Evolutionary conservation across 2,329 filamentous ascomycete genomes (phyloP).

Genomic region (Aspergillus transmontanensis): DNA sequence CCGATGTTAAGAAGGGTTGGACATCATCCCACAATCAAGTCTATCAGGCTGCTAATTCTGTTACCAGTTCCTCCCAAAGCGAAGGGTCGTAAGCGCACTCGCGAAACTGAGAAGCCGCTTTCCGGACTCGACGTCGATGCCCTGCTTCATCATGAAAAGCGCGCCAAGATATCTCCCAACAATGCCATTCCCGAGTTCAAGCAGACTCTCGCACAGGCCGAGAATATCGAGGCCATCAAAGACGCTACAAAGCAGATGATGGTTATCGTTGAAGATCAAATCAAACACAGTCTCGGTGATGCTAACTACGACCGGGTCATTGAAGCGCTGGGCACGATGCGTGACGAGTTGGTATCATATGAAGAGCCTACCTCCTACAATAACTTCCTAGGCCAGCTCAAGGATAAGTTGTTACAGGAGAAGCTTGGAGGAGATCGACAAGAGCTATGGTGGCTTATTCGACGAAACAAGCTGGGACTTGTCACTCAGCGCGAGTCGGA

Average conservation of each 20-base stretch:
- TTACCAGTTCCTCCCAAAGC: conserved; percentile 73
- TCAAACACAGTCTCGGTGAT: conserved; percentile 75
- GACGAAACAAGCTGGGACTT: conserved; percentile 69
- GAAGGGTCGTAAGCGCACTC: conserved; percentile 69
- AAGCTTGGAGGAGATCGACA: conserved; percentile 74
- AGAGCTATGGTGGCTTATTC: conserved; percentile 80
- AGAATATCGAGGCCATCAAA: conserved; percentile 63
- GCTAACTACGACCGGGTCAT: conserved; percentile 72
- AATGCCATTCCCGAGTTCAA: conserved; percentile 93
- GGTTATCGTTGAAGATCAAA: conserved; percentile 66
- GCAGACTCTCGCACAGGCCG: conserved; percentile 66
- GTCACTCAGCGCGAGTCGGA: conserved; percentile 67
- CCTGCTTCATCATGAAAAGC: conserved; percentile 66
- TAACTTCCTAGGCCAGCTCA: conserved; percentile 69
- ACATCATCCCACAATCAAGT: not conserved
- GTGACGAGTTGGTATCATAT: conserved; percentile 72
- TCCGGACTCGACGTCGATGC: conserved; percentile 87
- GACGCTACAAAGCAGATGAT: conserved; percentile 75
- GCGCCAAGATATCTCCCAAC: conserved; percentile 58
- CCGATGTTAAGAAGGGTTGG: conserved; percentile 80
- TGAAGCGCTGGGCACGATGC: conserved; percentile 76
- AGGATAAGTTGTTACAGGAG: conserved; percentile 68
- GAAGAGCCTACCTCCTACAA: conserved; percentile 81
- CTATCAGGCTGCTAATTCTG: conserved; percentile 26
- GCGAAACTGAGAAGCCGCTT: conserved; percentile 75